A percentile compares a stretch with the other conserved stretches of the same genome.
Evolutionary conservation across 2,329 filamentous ascomycete genomes (phyloP).

Genomic region (Talaromyces sp.): DNA sequence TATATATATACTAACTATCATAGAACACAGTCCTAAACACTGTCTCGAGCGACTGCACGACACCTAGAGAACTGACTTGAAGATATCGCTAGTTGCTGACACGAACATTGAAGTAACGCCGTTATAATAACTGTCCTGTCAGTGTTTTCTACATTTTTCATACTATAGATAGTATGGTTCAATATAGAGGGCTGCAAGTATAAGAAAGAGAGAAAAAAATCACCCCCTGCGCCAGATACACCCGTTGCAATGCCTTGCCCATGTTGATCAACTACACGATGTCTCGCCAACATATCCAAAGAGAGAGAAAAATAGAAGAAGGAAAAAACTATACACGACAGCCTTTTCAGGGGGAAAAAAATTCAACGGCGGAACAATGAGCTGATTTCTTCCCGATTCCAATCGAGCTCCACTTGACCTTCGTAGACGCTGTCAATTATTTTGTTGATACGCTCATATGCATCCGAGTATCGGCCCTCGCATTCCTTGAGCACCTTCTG

Average conservation of each 20-base stretch:
- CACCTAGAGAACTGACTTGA: too few species aligned
- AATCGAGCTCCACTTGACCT: constrained; percentile 43
- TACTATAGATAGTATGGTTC: not conserved
- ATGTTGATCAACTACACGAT: constrained; percentile 1
- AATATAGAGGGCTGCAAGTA: not conserved
- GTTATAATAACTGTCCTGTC: too few species aligned
- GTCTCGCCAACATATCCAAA: not conserved
- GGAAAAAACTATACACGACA: not conserved
- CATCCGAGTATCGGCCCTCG: constrained; percentile 52
- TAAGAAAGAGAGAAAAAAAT: not conserved
- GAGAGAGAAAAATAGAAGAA: not conserved
- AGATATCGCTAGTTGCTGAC: too few species aligned
- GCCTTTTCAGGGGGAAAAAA: not conserved
- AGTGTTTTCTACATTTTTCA: not conserved
- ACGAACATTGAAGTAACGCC: too few species aligned
- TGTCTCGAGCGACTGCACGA: too few species aligned
- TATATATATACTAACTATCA: too few species aligned
- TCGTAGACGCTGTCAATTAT: constrained; percentile 44
- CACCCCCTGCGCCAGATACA: not conserved
- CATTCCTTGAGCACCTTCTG: constrained; percentile 58
- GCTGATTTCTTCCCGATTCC: constrained; percentile 42
- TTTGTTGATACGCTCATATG: constrained; percentile 47
- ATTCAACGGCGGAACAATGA: constrained; percentile 36
- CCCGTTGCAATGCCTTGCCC: not conserved
- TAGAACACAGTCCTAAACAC: too few species aligned